Evolutionary conservation across 1,284 basidiomycete species (phyloP), one percentile per base, ranked within the genome.

Genomic region (Tylopilus orsonianus): DNA sequence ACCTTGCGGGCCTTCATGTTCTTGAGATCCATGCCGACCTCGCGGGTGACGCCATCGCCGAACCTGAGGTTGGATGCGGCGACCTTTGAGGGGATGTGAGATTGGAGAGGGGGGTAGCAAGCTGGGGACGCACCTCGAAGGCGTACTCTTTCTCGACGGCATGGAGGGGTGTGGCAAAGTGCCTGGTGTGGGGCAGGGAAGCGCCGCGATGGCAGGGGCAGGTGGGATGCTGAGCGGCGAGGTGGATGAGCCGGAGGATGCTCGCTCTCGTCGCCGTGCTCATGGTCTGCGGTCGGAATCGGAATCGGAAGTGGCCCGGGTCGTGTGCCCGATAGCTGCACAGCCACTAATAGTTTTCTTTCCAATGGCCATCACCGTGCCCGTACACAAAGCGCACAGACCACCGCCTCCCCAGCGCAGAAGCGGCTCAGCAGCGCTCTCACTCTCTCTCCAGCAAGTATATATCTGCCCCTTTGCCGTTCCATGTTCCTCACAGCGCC

Each of bases 1-100:
- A 85, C 87, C 77, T 90, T 92, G 58, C 79, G 78, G 7, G 91
- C 89, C 45, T 85, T 87, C 86, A 91, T 86, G 69, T 93, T 93
- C 75, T 87, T 88, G 57, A 95, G 78, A 69, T 95, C 93, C 88
- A 93, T 91, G 20, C 94, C 95, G 42, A 97, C 90, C 71, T 97
- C 94, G 24, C 79, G 77, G 5, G 93, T 95, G 37, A 93, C 92
- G 33, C 91, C 90, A 54, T 91, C 86, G 3, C 92, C 92, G 63
- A 94, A 96, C 44, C 93, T 77, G 50, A 97, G 72, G 65, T 94
- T 95, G 42, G 90, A 87, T 1, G 95, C 94, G 10, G 94, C 91
- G 50, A 97, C 85, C 90, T 93, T 58, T 16, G 14, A 16, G 19
- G 13, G 33, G 39, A 10, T 5, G 20, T 33, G 33, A 29, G 4